These are phyloP conservation scores for Limnanthes douglasii DNA, from an alignment of 345 rosid genomes.

Conservation along the genomic window DNA sequence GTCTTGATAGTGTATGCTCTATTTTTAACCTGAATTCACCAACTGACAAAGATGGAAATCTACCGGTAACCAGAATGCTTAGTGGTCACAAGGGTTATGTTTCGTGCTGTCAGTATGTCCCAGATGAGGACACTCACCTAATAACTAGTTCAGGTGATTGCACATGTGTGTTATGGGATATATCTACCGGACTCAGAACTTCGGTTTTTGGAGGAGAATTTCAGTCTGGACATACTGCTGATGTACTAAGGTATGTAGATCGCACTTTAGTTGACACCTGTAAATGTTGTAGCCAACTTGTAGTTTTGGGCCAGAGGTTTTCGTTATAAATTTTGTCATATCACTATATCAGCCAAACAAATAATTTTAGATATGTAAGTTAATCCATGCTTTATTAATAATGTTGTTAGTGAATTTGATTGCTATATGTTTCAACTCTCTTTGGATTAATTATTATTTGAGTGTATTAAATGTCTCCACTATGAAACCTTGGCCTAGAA, in stretches of 20 bases:
- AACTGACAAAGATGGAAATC: constrained; percentile 67
- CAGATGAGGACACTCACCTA: constrained; percentile 74
- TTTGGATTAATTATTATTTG: too few relatives aligned
- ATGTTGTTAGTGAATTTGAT: too few relatives aligned
- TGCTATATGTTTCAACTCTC: too few relatives aligned
- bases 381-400: neutral
- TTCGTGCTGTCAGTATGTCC: constrained; percentile 88
- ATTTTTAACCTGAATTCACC: constrained; percentile 82
- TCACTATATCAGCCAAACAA: constrained; percentile 1
- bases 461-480: too few relatives aligned
- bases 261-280: constrained; percentile 1
- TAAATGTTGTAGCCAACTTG: neutral
- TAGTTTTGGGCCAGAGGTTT: neutral
- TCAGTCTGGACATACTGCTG: constrained; percentile 95
- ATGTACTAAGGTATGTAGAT: constrained; percentile 56
- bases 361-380: neutral
- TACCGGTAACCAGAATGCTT: constrained; percentile 66
- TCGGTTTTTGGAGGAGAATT: constrained; percentile 95
- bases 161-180: constrained; percentile 92
- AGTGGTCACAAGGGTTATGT: constrained; percentile 91
- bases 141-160: constrained; percentile 89
- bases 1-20: constrained; percentile 88
- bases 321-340: neutral
- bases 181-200: constrained; percentile 85
- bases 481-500: too few relatives aligned